Conservation (phyloP, 495 filamentous ascomycete genomes). For the Penicillium lagena region DNA sequence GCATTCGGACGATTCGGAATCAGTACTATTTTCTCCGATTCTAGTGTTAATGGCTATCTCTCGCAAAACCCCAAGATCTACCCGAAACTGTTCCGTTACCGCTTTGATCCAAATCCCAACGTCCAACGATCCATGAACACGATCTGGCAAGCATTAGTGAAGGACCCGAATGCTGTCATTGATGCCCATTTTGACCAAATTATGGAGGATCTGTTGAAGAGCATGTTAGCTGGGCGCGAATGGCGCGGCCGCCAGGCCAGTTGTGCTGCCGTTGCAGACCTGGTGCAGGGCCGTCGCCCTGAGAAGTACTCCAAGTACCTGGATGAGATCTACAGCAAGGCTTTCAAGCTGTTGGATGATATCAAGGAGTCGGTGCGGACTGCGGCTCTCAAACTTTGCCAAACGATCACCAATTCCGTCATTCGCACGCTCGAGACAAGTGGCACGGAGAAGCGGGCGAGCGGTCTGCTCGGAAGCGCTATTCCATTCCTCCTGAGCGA, state of each 20-base stretch:
- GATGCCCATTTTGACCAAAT: conserved; percentile 76
- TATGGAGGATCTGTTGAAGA: conserved; percentile 76
- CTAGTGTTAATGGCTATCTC: conserved; percentile 64
- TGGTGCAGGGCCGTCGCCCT: conserved; percentile 69
- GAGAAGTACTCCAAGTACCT: conserved; percentile 79
- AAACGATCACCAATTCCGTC: conserved; percentile 72
- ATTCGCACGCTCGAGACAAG: conserved; percentile 81
- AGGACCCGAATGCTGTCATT: conserved; percentile 67
- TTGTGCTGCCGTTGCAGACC: conserved; percentile 82
- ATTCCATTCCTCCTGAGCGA: conserved; percentile 88
- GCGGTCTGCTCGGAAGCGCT: conserved; percentile 71
- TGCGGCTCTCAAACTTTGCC: conserved; percentile 75
- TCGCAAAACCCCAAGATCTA: conserved; percentile 85
- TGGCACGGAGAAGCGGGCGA: conserved; percentile 61
- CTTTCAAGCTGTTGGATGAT: conserved; percentile 81
- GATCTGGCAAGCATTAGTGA: conserved; percentile 91
- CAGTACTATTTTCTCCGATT: conserved; percentile 83
- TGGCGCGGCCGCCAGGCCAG: conserved; percentile 90
- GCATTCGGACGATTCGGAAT: conserved; percentile 93
- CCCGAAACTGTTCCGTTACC: conserved; percentile 87
- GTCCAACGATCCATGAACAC: conserved; percentile 94
- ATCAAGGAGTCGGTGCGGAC: conserved; percentile 84
- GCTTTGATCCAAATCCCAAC: conserved; percentile 89
- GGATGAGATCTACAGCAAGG: conserved; percentile 71
- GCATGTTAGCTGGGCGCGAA: conserved; percentile 72